Evolutionary conservation across 2,329 filamentous ascomycete species (phyloP).

Genomic region (Ophiognomonia clavigignenti-juglandacearum): DNA sequence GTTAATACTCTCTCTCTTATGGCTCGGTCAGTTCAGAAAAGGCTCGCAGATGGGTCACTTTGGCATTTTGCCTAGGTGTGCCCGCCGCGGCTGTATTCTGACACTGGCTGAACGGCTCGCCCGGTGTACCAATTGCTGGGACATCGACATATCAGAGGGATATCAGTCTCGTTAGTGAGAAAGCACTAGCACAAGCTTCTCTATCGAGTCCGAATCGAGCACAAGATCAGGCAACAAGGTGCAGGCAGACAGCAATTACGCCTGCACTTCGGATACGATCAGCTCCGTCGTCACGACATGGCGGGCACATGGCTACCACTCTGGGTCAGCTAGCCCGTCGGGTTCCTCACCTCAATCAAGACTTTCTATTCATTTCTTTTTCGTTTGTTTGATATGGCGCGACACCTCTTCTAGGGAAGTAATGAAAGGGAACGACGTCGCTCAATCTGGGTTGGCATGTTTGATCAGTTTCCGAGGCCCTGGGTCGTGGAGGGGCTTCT

Average conservation of each 20-base stretch:
- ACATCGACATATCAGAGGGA: constrained; percentile 18
- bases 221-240: constrained; percentile 1
- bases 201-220: constrained; percentile 11
- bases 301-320: constrained; percentile 17
- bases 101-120: constrained; percentile 34
- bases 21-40: constrained; percentile 26
- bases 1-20: constrained; percentile 21
- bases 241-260: constrained; percentile 2
- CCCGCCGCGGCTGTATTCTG: constrained; percentile 3
- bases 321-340: constrained; percentile 11
- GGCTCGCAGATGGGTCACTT: constrained; percentile 1
- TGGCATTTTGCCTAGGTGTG: constrained; percentile 13
- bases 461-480: neutral
- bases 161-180: constrained; percentile 11
- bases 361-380: constrained; percentile 20
- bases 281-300: constrained; percentile 27
- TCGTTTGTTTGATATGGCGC: constrained; percentile 27
- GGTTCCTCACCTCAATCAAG: constrained; percentile 15
- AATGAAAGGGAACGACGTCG: constrained; percentile 25
- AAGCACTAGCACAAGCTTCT: constrained; percentile 9
- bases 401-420: constrained; percentile 33
- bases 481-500: neutral
- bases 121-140: constrained; percentile 28
- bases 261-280: constrained; percentile 12
- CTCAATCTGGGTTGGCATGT: neutral